Conservation (phyloP, 345 rosid genomes). For the Boechera stricta region DNA sequence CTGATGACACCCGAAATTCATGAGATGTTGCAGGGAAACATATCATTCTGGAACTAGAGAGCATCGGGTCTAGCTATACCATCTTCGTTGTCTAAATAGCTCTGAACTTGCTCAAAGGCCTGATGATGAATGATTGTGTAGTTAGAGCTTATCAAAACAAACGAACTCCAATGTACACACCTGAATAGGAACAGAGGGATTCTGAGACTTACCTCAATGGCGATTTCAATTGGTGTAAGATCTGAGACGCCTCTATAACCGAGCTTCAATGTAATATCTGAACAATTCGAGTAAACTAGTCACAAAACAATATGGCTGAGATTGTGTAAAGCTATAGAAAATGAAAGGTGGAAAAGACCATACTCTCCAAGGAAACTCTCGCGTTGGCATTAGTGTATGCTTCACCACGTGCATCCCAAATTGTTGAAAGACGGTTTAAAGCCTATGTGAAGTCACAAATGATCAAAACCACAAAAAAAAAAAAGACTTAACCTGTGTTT, state of each 20-base stretch:
- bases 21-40: constrained; percentile 20
- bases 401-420: constrained; percentile 68
- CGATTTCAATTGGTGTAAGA: constrained; percentile 71
- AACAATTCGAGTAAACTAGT: constrained; percentile 15
- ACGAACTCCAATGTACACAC: neutral
- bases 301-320: constrained; percentile 1
- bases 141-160: constrained; percentile 25
- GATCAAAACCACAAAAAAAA: constrained; percentile 15
- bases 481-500: too few species aligned
- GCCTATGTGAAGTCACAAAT: constrained; percentile 54
- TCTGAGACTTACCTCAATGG: constrained; percentile 56
- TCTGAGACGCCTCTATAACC: constrained; percentile 62
- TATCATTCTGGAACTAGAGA: constrained; percentile 16
- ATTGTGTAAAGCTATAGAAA: constrained; percentile 21
- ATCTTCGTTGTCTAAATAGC: constrained; percentile 29
- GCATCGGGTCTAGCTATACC: constrained; percentile 17
- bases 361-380: constrained; percentile 82
- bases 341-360: constrained; percentile 17
- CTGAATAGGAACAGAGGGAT: constrained; percentile 7
- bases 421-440: constrained; percentile 65
- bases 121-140: constrained; percentile 21
- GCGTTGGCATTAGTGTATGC: constrained; percentile 74
- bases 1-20: neutral
- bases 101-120: constrained; percentile 43
- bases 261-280: constrained; percentile 78